These are phyloP conservation scores for Jatropha multifida DNA, from an alignment of 441 rosid genomes.

Conservation along the genomic window DNA sequence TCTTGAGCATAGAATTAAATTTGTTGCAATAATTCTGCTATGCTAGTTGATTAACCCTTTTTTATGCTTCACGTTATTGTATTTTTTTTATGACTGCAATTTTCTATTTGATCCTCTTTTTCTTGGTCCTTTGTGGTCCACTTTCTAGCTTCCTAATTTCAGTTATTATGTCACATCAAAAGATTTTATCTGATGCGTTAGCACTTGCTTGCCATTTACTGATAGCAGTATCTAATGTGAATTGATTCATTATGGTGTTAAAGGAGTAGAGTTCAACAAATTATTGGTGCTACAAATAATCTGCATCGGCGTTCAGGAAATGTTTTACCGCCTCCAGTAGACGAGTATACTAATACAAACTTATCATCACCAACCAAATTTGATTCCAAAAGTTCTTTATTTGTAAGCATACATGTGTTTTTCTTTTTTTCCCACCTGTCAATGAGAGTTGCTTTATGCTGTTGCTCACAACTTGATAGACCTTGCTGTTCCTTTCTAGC, in stretches of 20 bases:
- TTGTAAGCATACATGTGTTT: slow-evolving; percentile 39
- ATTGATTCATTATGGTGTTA: slow-evolving; percentile 14
- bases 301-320: slow-evolving; percentile 49
- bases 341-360: slow-evolving; percentile 40
- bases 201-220: background rate
- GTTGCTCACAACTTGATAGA: slow-evolving; percentile 15
- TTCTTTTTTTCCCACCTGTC: background rate
- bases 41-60: background rate
- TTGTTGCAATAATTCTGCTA: background rate
- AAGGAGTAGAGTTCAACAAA: slow-evolving; percentile 61
- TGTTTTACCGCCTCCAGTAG: slow-evolving; percentile 55
- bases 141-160: background rate
- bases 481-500: slow-evolving; percentile 24
- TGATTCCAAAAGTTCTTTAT: slow-evolving; percentile 31
- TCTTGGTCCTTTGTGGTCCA: background rate
- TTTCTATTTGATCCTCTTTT: background rate
- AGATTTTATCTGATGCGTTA: background rate
- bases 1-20: background rate
- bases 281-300: slow-evolving; percentile 48
- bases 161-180: background rate
- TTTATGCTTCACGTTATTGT: background rate
- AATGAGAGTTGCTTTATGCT: background rate
- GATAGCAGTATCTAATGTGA: background rate
- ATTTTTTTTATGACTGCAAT: background rate
- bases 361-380: slow-evolving; percentile 37